Evolutionary conservation across 129 eudicot genomes (phyloP), one percentile per base, ranked within the genome.

Genomic region (Artemisia tridentata): DNA sequence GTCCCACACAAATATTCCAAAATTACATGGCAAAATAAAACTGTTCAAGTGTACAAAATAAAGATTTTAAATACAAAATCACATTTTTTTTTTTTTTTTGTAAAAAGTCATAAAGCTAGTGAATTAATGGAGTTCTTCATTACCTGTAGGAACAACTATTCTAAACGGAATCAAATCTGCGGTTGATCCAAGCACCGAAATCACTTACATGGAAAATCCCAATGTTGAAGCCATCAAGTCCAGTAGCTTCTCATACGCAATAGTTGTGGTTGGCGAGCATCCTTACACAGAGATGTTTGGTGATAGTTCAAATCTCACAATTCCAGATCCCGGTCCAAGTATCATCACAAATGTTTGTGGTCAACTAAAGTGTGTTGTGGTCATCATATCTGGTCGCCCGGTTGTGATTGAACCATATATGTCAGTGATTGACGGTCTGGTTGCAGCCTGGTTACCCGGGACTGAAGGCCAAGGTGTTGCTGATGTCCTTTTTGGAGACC

Each of bases 361-460:
- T 38, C 52, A 62, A n/a, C 65, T 88, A 20, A 80, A 78, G 58
- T 84, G 95, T 61, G 88, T 88, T 17, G 95, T 88, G 0, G 65
- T 88, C 56, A 46, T 84, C 65, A 75, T 88, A 74, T 84, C 90
- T 1, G 90, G 95, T 19, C 81, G 88, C 2, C 90, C 95, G 0
- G 65, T 84, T 71, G 95, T 84, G 43, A 78, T 88, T 16, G 87
- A 88, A 69, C 90, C 95, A 12, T 88, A 84, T 63, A 54, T 88
- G 69, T 61, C 82, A 11, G 48, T 60, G 3, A 80, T 88, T 18
- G 86, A 88, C 64, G 95, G 86, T 52, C 58, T 88, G 34, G 95
- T 88, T 51, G 95, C 95, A 46, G 95, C 95, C 53, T 88, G 95
- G 95, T 82, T 87, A 73, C 90, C 95, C 5, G 95, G 95, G 17